Conservation (phyloP, 805 yeast genomes). For the Pichia paraexigua region DNA sequence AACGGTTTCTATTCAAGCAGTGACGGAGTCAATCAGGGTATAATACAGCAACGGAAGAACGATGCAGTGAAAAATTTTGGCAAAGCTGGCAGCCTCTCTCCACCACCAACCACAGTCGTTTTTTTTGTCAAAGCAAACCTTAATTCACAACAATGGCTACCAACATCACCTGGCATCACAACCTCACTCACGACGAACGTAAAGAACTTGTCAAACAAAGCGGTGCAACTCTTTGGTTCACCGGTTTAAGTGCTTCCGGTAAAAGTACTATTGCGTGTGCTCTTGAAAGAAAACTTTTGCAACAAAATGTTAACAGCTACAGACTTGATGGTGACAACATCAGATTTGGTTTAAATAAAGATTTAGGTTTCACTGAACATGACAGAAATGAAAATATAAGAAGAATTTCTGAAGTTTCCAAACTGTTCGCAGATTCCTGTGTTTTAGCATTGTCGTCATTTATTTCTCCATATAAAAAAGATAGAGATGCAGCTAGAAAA, state of each 20-base stretch:
- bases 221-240: conserved; percentile 91
- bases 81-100: too few relatives aligned
- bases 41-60: too few relatives aligned
- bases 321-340: conserved; percentile 93
- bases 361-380: conserved; percentile 82
- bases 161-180: conserved; percentile 94
- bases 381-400: conserved; percentile 94
- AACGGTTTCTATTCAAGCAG: too few relatives aligned
- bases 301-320: conserved; percentile 65
- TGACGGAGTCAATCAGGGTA: too few relatives aligned
- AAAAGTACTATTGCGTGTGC: conserved; percentile 93
- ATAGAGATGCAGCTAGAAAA: conserved; percentile 79
- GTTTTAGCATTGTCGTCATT: conserved; percentile 82
- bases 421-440: conserved; percentile 90
- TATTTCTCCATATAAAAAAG: conserved; percentile 83
- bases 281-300: conserved; percentile 71
- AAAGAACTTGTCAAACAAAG: conserved; percentile 60
- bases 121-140: not conserved
- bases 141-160: conserved; percentile 64
- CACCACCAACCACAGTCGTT: not conserved
- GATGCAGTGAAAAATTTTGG: too few relatives aligned
- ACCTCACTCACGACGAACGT: conserved; percentile 80
- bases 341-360: conserved; percentile 91
- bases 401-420: conserved; percentile 90
- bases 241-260: conserved; percentile 93